These are phyloP conservation scores for Apium graveolens DNA, from an alignment of 129 eudicot genomes.

Conservation along the genomic window DNA sequence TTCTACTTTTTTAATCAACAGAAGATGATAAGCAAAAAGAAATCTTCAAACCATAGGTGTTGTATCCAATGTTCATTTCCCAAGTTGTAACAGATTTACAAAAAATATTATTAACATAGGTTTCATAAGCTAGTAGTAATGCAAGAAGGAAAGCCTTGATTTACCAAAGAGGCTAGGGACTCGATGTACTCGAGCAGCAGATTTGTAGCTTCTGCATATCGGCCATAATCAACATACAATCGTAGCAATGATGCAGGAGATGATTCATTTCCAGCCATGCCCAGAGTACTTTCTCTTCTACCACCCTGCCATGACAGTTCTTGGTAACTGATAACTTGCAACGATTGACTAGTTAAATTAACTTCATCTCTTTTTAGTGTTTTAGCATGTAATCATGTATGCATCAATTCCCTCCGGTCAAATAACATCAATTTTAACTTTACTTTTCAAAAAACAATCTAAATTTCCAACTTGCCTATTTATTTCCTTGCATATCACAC, in stretches of 20 bases:
- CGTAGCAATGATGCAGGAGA: constrained; percentile 74
- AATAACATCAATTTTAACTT: not conserved
- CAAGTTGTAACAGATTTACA: not conserved
- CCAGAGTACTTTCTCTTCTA: constrained; percentile 41
- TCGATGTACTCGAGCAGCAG: constrained; percentile 72
- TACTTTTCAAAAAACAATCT: not conserved
- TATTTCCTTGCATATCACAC: not conserved
- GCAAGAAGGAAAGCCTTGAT: constrained; percentile 1
- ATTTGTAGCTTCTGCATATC: constrained; percentile 70
- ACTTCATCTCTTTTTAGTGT: not conserved
- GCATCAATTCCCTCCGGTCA: not conserved
- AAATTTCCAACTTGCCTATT: not conserved
- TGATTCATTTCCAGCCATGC: constrained; percentile 83
- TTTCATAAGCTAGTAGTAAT: not conserved
- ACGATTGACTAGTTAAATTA: not conserved
- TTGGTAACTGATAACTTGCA: not conserved
- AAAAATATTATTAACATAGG: not conserved
- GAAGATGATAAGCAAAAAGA: not conserved
- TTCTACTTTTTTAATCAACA: not conserved
- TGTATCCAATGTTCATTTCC: not conserved
- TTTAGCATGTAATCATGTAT: not conserved
- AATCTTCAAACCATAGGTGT: not conserved
- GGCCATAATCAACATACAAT: constrained; percentile 75
- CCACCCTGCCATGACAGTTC: constrained; percentile 39
- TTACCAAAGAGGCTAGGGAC: constrained; percentile 60